Evolutionary conservation across 1,284 basidiomycete genomes (phyloP).

Genomic region (Apiotrichum siamense): DNA sequence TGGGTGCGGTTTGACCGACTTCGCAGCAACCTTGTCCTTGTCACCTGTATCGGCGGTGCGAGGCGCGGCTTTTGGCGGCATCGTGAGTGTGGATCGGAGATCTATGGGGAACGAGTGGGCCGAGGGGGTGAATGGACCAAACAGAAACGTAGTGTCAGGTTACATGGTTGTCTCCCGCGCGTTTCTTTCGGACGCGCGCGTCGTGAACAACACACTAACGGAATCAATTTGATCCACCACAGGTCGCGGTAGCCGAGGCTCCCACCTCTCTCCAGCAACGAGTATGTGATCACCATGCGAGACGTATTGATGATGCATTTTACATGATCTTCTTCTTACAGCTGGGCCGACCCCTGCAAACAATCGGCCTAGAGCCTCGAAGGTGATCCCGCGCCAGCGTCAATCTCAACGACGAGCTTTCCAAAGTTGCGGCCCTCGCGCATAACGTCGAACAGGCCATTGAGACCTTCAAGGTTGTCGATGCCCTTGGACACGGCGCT

Average conservation of each 20-base stretch:
- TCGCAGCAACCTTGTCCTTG: background rate
- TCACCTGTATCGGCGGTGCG: background rate
- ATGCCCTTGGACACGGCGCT: slow-evolving; percentile 3
- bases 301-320: too few relatives aligned
- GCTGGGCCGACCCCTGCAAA: too few relatives aligned
- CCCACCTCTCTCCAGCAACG: too few relatives aligned
- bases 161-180: too few relatives aligned
- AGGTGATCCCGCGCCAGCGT: slow-evolving; percentile 2
- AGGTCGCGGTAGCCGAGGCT: too few relatives aligned
- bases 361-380: slow-evolving; percentile 3
- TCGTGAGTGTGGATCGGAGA: background rate
- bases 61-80: slow-evolving; percentile 3
- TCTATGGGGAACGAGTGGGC: background rate
- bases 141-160: too few relatives aligned
- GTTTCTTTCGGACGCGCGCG: too few relatives aligned
- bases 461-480: slow-evolving; percentile 7
- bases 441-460: slow-evolving; percentile 15
- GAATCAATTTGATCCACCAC: too few relatives aligned
- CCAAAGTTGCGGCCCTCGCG: slow-evolving; percentile 14
- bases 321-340: too few relatives aligned
- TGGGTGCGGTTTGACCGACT: slow-evolving; percentile 7
- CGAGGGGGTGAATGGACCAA: too few relatives aligned
- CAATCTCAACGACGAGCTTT: slow-evolving; percentile 17
- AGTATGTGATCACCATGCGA: too few relatives aligned
- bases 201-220: too few relatives aligned